A percentile compares a stretch with the other conserved stretches of the same genome.
Evolutionary conservation across 2,329 filamentous ascomycete species (phyloP).

Genomic region (Immersiporthe knoxdaviesiana): DNA sequence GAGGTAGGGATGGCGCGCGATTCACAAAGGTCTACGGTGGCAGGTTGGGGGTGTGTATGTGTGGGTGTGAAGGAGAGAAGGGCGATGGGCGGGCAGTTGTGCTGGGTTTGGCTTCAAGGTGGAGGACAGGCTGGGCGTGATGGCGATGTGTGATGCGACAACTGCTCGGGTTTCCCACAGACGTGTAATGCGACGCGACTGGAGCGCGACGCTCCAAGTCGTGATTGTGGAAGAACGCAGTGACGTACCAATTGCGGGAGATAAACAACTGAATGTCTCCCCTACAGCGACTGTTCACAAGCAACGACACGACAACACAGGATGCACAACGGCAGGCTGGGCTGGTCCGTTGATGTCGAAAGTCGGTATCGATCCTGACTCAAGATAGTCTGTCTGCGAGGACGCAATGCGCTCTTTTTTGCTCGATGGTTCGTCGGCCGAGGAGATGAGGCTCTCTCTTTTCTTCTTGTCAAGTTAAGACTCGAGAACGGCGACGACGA

Average conservation of each 20-base stretch:
- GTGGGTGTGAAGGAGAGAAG: background rate
- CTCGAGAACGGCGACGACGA: constrained; percentile 30
- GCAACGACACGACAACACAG: constrained; percentile 25
- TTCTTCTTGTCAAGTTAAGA: constrained; percentile 24
- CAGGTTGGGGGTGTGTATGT: background rate
- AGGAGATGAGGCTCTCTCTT: constrained; percentile 6
- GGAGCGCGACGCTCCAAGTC: constrained; percentile 31
- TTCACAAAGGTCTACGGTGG: constrained; percentile 20
- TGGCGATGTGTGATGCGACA: constrained; percentile 12
- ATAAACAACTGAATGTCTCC: constrained; percentile 99
- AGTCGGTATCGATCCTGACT: constrained; percentile 39
- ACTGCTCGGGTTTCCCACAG: constrained; percentile 20
- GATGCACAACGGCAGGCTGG: constrained; percentile 26
- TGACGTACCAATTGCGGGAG: constrained; percentile 72
- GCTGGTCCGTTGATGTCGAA: constrained; percentile 33
- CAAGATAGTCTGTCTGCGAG: constrained; percentile 28
- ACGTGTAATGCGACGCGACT: constrained; percentile 32
- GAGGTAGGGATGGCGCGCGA: background rate
- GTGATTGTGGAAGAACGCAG: constrained; percentile 43
- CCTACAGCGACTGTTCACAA: constrained; percentile 56
- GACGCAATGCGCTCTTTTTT: constrained; percentile 27
- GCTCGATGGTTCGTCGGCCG: constrained; percentile 30
- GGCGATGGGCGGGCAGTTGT: background rate
- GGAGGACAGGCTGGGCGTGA: background rate
- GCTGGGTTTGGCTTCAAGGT: background rate